Conservation (phyloP, 768 basidiomycete species). For the Hypholoma fasciculare region DNA sequence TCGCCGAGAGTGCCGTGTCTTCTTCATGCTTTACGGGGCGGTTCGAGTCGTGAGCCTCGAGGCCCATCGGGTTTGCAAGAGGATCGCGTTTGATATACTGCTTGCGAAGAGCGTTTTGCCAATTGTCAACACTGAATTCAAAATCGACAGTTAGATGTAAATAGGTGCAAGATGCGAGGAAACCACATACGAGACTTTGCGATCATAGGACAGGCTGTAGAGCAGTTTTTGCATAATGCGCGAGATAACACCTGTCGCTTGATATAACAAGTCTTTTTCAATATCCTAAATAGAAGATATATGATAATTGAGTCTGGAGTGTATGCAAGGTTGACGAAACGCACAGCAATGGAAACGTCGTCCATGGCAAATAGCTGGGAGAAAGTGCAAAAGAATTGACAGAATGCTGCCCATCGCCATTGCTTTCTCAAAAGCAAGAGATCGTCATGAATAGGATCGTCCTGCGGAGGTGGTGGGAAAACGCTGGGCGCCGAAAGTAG, state of each 20-base stretch:
- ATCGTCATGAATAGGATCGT: conserved; percentile 32
- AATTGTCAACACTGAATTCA: conserved; percentile 59
- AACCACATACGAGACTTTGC: conserved; percentile 69
- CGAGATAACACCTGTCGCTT: conserved; percentile 59
- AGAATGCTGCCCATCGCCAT: conserved; percentile 93
- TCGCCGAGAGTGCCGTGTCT: not conserved
- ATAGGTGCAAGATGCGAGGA: conserved; percentile 5
- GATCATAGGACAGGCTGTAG: conserved; percentile 74
- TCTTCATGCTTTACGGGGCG: conserved; percentile 10
- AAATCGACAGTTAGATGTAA: conserved; percentile 17
- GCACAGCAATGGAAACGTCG: conserved; percentile 68
- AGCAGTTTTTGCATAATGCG: conserved; percentile 77
- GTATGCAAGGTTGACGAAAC: conserved; percentile 19
- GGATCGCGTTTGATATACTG: conserved; percentile 79
- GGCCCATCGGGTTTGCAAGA: conserved; percentile 69
- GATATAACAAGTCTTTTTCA: conserved; percentile 71
- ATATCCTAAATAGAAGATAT: conserved; percentile 54
- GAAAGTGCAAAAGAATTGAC: conserved; percentile 90
- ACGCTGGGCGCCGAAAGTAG: conserved; percentile 29
- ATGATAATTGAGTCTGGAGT: conserved; percentile 10
- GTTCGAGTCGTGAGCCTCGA: conserved; percentile 38
- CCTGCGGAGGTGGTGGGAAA: conserved; percentile 23
- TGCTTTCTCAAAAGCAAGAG: conserved; percentile 64
- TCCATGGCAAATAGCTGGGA: conserved; percentile 67
- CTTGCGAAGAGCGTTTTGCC: conserved; percentile 76